A percentile compares a stretch with the other conserved stretches of the same genome.
These are phyloP conservation scores for Trichosanthes cucumerina DNA, from an alignment of 306 rosid species.

Conservation along the genomic window DNA sequence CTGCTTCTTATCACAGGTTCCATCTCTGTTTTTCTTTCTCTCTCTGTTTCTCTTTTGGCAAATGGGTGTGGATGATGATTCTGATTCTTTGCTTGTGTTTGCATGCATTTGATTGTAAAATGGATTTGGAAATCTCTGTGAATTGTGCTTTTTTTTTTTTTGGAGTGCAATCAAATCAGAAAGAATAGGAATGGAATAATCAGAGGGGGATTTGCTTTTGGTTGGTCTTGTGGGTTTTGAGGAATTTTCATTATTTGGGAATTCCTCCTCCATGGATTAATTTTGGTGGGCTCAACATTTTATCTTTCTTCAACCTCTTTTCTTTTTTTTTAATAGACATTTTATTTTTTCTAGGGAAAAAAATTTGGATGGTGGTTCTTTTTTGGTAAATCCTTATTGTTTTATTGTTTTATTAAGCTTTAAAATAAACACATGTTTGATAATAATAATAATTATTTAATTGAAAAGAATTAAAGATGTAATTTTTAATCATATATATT, in stretches of 20 bases:
- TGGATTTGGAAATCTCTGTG: not conserved
- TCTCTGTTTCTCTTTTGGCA: not conserved
- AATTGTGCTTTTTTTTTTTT: not conserved
- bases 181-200: not conserved
- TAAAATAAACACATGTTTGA: too few relatives aligned
- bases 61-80: not conserved
- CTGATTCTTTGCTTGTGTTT: not conserved
- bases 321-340: not conserved
- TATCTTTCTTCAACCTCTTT: not conserved
- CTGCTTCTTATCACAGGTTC: constrained; percentile 74
- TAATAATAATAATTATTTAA: too few relatives aligned
- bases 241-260: not conserved
- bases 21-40: not conserved
- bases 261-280: not conserved
- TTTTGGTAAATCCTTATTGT: too few relatives aligned
- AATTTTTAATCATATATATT: too few relatives aligned
- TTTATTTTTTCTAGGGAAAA: too few relatives aligned
- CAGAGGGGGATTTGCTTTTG: not conserved
- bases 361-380: too few relatives aligned
- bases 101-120: not conserved
- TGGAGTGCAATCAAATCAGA: not conserved
- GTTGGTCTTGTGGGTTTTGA: not conserved
- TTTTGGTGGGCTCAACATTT: not conserved
- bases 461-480: too few relatives aligned
- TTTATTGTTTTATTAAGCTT: too few relatives aligned